phyloP scores from a whole-genome alignment of 768 basidiomycete genomes.

The Trametes sanguinea region DNA sequence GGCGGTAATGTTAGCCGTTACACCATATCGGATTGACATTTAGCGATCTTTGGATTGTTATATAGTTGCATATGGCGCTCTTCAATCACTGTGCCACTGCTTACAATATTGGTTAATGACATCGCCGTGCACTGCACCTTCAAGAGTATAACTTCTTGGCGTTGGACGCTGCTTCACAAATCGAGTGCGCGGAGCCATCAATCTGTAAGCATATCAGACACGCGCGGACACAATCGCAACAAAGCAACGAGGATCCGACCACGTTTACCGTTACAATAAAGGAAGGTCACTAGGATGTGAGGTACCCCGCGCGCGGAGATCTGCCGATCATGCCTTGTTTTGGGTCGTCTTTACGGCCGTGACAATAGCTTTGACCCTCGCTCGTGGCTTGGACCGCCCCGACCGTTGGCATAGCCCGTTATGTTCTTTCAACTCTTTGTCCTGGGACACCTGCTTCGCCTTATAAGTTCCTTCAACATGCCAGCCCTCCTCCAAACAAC shows the following conservation, averaged over 20 bases:
- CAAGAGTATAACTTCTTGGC: too few species aligned
- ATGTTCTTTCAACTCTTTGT: constrained; percentile 17
- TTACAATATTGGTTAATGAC: too few species aligned
- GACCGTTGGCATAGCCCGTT: constrained; percentile 17
- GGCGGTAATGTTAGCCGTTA: constrained; percentile 43
- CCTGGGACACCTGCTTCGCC: constrained; percentile 2
- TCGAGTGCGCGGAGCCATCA: neutral
- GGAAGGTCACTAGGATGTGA: constrained; percentile 13
- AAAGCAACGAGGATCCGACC: constrained; percentile 10
- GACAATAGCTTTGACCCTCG: constrained; percentile 18
- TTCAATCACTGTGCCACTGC: too few species aligned
- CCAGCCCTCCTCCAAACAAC: neutral
- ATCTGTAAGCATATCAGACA: neutral
- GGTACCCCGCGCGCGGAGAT: constrained; percentile 15
- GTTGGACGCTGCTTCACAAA: too few species aligned
- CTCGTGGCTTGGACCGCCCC: constrained; percentile 19
- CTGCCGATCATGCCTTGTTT: constrained; percentile 21
- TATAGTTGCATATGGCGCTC: neutral
- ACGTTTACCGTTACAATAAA: constrained; percentile 15
- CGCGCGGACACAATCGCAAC: constrained; percentile 5
- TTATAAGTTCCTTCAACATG: constrained; percentile 17
- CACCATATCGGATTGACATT: constrained; percentile 36
- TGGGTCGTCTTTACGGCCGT: constrained; percentile 13
- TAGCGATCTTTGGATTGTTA: neutral
- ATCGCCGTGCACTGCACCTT: too few species aligned